phyloP scores from a whole-genome alignment of 2,329 filamentous ascomycete species.

The Verticillium alfalfae region DNA sequence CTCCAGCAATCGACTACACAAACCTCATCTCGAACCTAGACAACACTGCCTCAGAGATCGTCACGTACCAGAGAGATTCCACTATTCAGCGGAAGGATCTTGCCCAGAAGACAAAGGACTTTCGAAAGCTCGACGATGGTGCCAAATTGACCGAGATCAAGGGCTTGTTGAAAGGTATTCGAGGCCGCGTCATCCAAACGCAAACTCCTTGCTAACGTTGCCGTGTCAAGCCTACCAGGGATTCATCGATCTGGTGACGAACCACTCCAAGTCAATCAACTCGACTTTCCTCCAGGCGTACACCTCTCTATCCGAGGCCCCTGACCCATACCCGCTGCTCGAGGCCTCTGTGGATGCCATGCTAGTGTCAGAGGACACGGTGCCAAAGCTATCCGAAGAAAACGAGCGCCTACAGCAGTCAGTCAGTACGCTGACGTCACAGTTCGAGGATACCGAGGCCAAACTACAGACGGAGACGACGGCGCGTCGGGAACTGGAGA shows the following conservation, averaged over 20 bases:
- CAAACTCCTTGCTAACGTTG: neutral
- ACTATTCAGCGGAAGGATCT: conserved; percentile 93
- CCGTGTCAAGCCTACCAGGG: conserved; percentile 74
- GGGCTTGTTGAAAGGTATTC: conserved; percentile 72
- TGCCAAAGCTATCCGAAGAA: conserved; percentile 84
- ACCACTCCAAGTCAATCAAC: conserved; percentile 91
- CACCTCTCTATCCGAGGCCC: conserved; percentile 87
- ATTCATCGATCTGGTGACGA: conserved; percentile 94
- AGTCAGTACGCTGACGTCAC: conserved; percentile 67
- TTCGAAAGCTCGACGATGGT: conserved; percentile 85
- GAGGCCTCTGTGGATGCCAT: conserved; percentile 95
- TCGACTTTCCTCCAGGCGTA: conserved; percentile 91
- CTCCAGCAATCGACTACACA: conserved; percentile 76
- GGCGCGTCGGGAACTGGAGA: conserved; percentile 69
- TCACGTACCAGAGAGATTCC: conserved; percentile 89
- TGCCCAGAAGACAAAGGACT: conserved; percentile 98
- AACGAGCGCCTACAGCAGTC: conserved; percentile 81
- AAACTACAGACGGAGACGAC: conserved; percentile 73
- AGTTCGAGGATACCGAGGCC: conserved; percentile 77
- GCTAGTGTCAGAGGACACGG: conserved; percentile 83
- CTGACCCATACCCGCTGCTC: conserved; percentile 91
- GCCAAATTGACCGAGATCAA: conserved; percentile 87
- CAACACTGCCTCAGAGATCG: conserved; percentile 89
- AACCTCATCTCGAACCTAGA: conserved; percentile 81
- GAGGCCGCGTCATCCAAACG: conserved; percentile 2